Evolutionary conservation across 306 rosid genomes (phyloP), one percentile per base, ranked within the genome.

Genomic region (Rosa chinensis): DNA sequence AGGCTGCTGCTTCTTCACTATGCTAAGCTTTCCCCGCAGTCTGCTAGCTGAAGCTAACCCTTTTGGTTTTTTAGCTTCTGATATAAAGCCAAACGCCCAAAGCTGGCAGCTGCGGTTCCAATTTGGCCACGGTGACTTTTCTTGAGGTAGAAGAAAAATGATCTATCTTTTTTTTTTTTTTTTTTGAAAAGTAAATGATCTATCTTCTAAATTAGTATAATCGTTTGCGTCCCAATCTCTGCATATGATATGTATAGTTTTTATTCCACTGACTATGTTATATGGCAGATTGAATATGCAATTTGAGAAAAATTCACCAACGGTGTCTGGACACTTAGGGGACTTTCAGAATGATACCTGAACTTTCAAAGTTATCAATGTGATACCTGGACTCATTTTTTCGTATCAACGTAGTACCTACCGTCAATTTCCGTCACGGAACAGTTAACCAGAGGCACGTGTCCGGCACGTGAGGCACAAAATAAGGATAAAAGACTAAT

Each of bases 51-150:
- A 32, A 32, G 37, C 37, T 32, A 32, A 32, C 37, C 37, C 37
- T 32, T 32, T 32, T 32, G 37, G 37, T 32, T 32, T 32, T 32
- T 32, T 32, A 25, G 37, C 37, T 32, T 32, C 37, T 32, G 37
- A 35, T 35, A 2, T n/a, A 67, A 20, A 40, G 35, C 70, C 70
- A 64, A 49, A 72, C 10, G 61, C 76, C 28, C 62, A 13, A 2
- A 21, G 66, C 66, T 59, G 69, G 43, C 43, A 8, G 56, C 23
- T 59, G 23, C 42, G 56, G 53, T 43, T 75, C 68, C 70, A 59
- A 58, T 13, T 59, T 59, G 23, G 17, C 76, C 55, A 4, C 58
- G 44, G 44, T 16, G 66, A 59, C 66, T 59, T 59, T 59, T 23
- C 66, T 59, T 59, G 37, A 23, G 35, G 37, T 21, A 23, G 66